These are phyloP conservation scores for Flammula alnicola DNA, from an alignment of 1,284 basidiomycete genomes.

Conservation along the genomic window DNA sequence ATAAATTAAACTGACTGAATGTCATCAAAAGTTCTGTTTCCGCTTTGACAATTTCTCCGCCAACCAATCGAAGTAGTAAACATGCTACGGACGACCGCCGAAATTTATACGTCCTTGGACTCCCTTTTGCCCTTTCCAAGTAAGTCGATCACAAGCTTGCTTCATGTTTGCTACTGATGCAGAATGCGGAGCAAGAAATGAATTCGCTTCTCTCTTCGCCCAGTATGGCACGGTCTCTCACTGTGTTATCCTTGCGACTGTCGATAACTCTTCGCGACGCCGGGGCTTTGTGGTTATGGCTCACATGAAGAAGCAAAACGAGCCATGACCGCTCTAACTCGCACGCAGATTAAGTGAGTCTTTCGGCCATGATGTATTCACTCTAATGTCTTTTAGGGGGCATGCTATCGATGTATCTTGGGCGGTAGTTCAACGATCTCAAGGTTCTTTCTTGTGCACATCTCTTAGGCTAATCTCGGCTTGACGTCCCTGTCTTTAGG, in stretches of 20 bases:
- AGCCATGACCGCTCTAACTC: slow-evolving; percentile 68
- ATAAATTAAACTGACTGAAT: slow-evolving; percentile 1
- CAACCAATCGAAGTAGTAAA: slow-evolving; percentile 23
- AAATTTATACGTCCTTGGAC: slow-evolving; percentile 79
- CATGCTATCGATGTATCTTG: slow-evolving; percentile 77
- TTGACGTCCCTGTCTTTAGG: slow-evolving; percentile 42
- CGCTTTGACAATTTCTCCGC: slow-evolving; percentile 17
- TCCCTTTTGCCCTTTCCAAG: slow-evolving; percentile 80
- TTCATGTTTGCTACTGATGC: background rate
- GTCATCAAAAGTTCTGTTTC: slow-evolving; percentile 22
- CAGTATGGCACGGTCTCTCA: slow-evolving; percentile 69
- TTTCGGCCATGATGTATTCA: slow-evolving; percentile 1
- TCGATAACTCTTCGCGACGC: slow-evolving; percentile 78
- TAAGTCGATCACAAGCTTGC: slow-evolving; percentile 35
- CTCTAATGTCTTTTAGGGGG: slow-evolving; percentile 46
- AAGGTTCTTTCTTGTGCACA: slow-evolving; percentile 49
- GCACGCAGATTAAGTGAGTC: slow-evolving; percentile 67
- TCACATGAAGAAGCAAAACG: slow-evolving; percentile 65
- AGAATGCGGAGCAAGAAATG: slow-evolving; percentile 43
- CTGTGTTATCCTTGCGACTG: slow-evolving; percentile 77
- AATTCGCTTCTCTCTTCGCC: slow-evolving; percentile 65
- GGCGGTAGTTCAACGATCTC: slow-evolving; percentile 82
- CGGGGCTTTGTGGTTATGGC: slow-evolving; percentile 83
- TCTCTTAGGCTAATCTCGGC: background rate
- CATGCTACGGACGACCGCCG: slow-evolving; percentile 58